phyloP scores from a whole-genome alignment of 768 basidiomycete genomes.

The Macrocybe gigantea region DNA sequence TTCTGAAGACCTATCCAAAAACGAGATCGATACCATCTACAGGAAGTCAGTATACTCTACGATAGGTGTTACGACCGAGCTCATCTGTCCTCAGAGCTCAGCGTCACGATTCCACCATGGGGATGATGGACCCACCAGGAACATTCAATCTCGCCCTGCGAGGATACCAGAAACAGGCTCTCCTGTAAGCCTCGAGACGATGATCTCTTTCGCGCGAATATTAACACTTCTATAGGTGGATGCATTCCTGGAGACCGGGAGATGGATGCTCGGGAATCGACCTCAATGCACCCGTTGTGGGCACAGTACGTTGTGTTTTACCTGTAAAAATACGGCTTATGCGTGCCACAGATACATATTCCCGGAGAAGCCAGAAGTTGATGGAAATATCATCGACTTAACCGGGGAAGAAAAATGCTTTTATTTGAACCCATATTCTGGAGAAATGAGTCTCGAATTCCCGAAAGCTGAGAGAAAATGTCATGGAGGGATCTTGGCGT shows the following conservation, averaged over 20 bases:
- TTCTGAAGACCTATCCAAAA: conserved; percentile 73
- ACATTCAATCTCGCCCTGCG: conserved; percentile 74
- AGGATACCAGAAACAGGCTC: conserved; percentile 91
- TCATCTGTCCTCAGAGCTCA: conserved; percentile 58
- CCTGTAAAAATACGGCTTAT: conserved; percentile 6
- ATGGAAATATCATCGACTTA: conserved; percentile 64
- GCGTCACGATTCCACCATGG: conserved; percentile 67
- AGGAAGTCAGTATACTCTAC: conserved; percentile 49
- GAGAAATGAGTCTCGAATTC: conserved; percentile 81
- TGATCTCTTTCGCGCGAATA: neutral
- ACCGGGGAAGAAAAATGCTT: conserved; percentile 75
- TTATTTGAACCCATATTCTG: conserved; percentile 89
- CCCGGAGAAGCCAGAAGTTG: conserved; percentile 46
- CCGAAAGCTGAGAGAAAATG: conserved; percentile 75
- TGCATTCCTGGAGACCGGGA: conserved; percentile 85
- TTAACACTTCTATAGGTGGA: conserved; percentile 56
- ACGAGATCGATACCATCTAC: conserved; percentile 80
- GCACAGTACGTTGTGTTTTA: conserved; percentile 56
- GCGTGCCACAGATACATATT: conserved; percentile 58
- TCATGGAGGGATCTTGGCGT: conserved; percentile 89
- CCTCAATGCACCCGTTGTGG: conserved; percentile 91
- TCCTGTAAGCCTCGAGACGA: conserved; percentile 41
- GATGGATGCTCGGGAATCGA: conserved; percentile 59
- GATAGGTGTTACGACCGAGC: neutral
- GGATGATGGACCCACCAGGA: conserved; percentile 74